A percentile compares a stretch with the other conserved stretches of the same genome.
These are phyloP conservation scores for Babesia divergens DNA, from an alignment of 169 alveolate genomes.

Conservation along the genomic window DNA sequence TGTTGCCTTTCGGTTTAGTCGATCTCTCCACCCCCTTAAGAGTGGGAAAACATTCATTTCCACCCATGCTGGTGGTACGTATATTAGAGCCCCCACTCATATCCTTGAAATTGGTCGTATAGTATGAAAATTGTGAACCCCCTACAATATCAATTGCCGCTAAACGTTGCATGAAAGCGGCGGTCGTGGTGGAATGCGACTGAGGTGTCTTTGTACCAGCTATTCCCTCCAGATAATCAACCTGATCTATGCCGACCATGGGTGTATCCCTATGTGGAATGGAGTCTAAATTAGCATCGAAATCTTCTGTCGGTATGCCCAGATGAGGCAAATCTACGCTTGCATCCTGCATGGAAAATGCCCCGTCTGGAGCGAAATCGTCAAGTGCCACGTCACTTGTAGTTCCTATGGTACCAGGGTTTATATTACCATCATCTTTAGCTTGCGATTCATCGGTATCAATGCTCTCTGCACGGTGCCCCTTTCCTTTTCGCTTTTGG, in stretches of 20 bases:
- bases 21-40: neutral
- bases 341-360: neutral
- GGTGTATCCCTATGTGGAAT: no score
- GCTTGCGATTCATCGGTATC: neutral
- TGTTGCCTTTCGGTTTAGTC: neutral
- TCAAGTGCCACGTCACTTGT: neutral
- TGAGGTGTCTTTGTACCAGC: neutral
- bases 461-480: neutral
- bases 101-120: neutral
- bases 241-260: no score
- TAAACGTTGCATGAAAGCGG: conserved; percentile 26
- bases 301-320: neutral
- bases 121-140: conserved; percentile 41
- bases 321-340: neutral
- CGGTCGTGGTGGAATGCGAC: neutral
- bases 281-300: no score
- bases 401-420: neutral
- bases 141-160: conserved; percentile 27
- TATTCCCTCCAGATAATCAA: no score
- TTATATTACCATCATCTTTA: neutral
- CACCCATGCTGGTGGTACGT: neutral
- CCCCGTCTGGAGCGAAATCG: neutral
- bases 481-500: neutral
- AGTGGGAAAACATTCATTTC: neutral
- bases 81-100: neutral